Conservation (phyloP, 2,329 filamentous ascomycete genomes). For the Aspergillus ochraceoroseus region DNA sequence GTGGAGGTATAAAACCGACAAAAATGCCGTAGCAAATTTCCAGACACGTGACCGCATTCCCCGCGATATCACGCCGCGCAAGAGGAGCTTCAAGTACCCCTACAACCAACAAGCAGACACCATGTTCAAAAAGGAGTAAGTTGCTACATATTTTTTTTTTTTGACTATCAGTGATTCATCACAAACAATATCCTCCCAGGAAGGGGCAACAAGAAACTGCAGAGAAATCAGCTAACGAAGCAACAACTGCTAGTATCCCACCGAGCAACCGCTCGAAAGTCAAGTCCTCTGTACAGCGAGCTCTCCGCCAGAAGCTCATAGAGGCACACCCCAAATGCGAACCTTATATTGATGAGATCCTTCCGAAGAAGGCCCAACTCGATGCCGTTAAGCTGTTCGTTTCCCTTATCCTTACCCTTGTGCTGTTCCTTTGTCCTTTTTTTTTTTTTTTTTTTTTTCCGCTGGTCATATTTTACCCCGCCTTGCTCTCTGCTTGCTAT, state of each 20-base stretch:
- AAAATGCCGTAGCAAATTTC: conserved; percentile 8
- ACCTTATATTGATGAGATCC: conserved; percentile 84
- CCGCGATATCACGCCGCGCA: conserved; percentile 16
- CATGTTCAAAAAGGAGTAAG: conserved; percentile 94
- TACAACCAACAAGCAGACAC: conserved; percentile 17
- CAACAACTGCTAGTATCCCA: conserved; percentile 59
- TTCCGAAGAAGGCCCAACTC: conserved; percentile 90
- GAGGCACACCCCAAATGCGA: conserved; percentile 80
- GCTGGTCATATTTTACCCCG: neutral
- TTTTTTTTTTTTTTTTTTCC: neutral
- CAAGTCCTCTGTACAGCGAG: conserved; percentile 91
- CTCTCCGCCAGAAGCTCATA: conserved; percentile 74
- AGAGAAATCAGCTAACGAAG: conserved; percentile 7
- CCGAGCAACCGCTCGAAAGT: conserved; percentile 86
- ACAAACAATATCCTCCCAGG: neutral
- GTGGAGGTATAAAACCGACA: neutral
- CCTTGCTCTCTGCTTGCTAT: conserved; percentile 1
- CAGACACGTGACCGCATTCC: conserved; percentile 16
- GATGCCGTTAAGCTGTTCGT: conserved; percentile 78
- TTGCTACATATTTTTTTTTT: too few species aligned
- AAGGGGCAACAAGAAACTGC: neutral
- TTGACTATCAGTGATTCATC: too few species aligned
- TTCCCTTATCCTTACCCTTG: neutral
- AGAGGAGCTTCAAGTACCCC: conserved; percentile 3
- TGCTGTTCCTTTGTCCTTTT: neutral